Evolutionary conservation across 331 rosid species (phyloP).

Genomic region (Cydonia oblonga): DNA sequence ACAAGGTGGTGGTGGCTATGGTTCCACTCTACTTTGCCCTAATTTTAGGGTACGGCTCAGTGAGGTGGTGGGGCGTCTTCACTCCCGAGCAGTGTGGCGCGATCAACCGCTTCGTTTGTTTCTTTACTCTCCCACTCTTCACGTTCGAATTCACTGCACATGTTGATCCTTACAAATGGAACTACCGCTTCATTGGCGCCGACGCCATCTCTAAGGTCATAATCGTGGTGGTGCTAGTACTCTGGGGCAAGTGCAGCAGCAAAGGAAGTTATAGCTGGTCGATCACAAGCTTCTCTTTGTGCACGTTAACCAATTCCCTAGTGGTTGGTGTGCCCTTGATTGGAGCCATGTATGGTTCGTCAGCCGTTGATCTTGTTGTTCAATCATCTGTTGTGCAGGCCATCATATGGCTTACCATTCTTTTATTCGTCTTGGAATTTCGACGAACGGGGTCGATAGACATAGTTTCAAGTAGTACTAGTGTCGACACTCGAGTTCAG

Average conservation of each 20-base stretch:
- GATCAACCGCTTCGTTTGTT: conserved; percentile 71
- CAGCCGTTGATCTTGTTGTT: conserved; percentile 67
- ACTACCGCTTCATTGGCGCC: conserved; percentile 47
- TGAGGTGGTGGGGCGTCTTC: conserved; percentile 82
- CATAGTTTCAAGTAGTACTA: neutral
- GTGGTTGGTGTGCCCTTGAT: conserved; percentile 80
- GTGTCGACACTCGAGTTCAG: neutral
- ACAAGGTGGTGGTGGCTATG: conserved; percentile 68
- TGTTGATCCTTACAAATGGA: conserved; percentile 72
- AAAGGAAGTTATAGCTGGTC: conserved; percentile 70
- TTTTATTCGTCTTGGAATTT: conserved; percentile 63
- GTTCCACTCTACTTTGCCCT: conserved; percentile 74
- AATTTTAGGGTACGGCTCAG: conserved; percentile 72
- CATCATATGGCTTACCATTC: conserved; percentile 67
- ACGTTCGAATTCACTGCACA: conserved; percentile 70
- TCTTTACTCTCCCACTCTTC: conserved; percentile 84
- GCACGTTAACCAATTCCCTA: conserved; percentile 61
- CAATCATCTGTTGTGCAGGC: conserved; percentile 73
- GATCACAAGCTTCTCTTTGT: conserved; percentile 73
- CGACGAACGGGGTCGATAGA: conserved; percentile 33
- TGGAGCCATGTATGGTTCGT: conserved; percentile 64
- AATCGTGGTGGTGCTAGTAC: conserved; percentile 41
- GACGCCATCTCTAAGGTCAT: conserved; percentile 67
- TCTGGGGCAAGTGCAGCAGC: conserved; percentile 61
- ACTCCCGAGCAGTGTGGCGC: conserved; percentile 73